A percentile compares a stretch with the other conserved stretches of the same genome.
Evolutionary conservation across 2,329 filamentous ascomycete species (phyloP).

Genomic region (Aspergillus caelatus): DNA sequence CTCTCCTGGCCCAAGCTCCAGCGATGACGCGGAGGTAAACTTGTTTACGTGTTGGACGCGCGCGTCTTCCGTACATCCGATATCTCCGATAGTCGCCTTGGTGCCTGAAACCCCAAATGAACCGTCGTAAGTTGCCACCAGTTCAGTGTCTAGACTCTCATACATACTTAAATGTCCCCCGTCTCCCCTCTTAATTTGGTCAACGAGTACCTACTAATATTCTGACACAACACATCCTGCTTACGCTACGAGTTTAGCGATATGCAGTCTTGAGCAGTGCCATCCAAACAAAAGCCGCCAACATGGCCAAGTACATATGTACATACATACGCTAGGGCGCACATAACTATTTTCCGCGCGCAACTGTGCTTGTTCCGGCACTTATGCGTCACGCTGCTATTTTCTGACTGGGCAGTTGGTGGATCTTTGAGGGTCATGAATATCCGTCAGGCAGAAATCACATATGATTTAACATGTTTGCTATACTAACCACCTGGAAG

Average conservation of each 20-base stretch:
- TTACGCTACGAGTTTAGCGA: background rate
- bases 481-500: background rate
- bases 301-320: background rate
- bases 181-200: background rate
- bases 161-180: background rate
- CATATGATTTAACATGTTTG: background rate
- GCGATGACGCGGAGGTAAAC: constrained; percentile 19
- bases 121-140: background rate
- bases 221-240: background rate
- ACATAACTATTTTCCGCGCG: background rate
- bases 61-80: constrained; percentile 18
- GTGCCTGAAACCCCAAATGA: constrained; percentile 18
- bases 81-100: constrained; percentile 20
- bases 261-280: background rate
- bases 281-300: constrained; percentile 4
- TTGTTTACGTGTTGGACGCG: constrained; percentile 28
- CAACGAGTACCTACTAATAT: background rate
- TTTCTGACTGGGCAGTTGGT: background rate
- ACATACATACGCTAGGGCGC: background rate
- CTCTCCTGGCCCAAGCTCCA: constrained; percentile 25
- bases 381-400: background rate
- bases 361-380: background rate
- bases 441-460: background rate
- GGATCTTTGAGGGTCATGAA: background rate
- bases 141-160: background rate